Base-by-base conservation (phyloP, 2,329 filamentous ascomycete species). In the Elsinoe arachidis region DNA sequence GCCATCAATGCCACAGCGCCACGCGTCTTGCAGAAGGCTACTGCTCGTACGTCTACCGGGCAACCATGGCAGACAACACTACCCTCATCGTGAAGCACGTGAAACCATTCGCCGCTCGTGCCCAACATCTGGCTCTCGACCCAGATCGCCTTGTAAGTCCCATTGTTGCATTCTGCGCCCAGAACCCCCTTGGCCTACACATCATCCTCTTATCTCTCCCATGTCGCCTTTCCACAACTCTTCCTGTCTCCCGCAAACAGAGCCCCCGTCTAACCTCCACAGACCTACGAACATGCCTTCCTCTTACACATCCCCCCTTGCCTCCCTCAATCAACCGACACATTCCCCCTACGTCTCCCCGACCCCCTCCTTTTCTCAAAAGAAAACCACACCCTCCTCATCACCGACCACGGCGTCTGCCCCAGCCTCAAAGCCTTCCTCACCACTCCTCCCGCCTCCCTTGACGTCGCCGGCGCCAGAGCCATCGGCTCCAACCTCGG, bases 341-440 rank as follows among this genome's bases (percentile, higher is more conserved):
- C 21, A 7, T 51, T 51, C 21, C 5, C 26, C 26, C 46, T 51
- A 3, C 21, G 46, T 5, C 30, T 51, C 10, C 26, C 46, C 11
- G 15, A 34, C 30, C 5, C 46, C 26, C 21, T 51, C 46, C n/a
- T 30, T 12, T 51, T 51, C 46, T 51, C 33, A 2, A 12, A n/a
- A 17, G 34, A 51, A 51, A 14, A 17, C 46, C 46, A 51, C 30
- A 51, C 46, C 21, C 14, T 51, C 46, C 46, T 51, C 46, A 34
- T 51, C 26, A 26, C 23, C 12, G 46, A 51, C 46, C 46, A 35
- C 30, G 46, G 46, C 11, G 21, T 17, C 10, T 51, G 26, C 26
- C 46, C 46, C 30, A 34, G 26, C 26, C 46, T 51, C 46, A 51
- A 51, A 35, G n/a, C 26, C 46, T 51, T 34, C 46, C 30, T 51